Base-by-base conservation (phyloP, 495 filamentous ascomycete species). In the Aspergillus coremiiformis region DNA sequence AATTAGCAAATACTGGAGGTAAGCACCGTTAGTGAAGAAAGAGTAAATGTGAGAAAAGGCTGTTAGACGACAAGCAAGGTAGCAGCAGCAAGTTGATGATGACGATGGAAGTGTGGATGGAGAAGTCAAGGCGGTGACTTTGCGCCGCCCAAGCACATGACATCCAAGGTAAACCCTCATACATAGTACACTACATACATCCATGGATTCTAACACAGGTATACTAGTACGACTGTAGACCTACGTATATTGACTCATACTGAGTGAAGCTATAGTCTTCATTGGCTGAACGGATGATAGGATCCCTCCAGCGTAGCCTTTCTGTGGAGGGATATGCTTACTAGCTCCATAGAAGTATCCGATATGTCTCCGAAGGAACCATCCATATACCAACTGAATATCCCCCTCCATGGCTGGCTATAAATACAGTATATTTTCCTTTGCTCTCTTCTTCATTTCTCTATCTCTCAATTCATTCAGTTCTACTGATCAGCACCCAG, bases 301-400 rank as follows among this genome's bases (percentile, higher is more conserved):
- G 8, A 14, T 6, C n/a, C 11, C 21, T 41, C 37, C 12, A 35
- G 35, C 15, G 15, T 41, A 8, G 32, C 17, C 21, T 41, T 8
- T 1, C 37, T 39, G 35, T 26, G n/a, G 30, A n/a, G 33, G 17
- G 29, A 2, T 20, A 26, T 2, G 23, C 23, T 14, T 39, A n/a
- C n/a, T 41, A 19, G 35, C 21, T 12, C 9, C 21, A n/a, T n/a
- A 44, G 52, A 67, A 61, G 64, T 63, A 49, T 66, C 63, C 61
- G 64, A 63, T 54, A 67, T 60, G 54, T 67, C 62, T 67, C 64
- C 64, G 64, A 58, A 23, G 23, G 20, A 41, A 11, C 6, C 43
- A 39, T 14, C 15, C 20, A 39, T 17, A 21, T 17, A 26, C 19
- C 24, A 32, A 20, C 21, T 26, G n/a, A 19, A 17, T 15, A 46